These are phyloP conservation scores for Dactylellina leptospora DNA, from an alignment of 2,329 filamentous ascomycete genomes.

Conservation along the genomic window DNA sequence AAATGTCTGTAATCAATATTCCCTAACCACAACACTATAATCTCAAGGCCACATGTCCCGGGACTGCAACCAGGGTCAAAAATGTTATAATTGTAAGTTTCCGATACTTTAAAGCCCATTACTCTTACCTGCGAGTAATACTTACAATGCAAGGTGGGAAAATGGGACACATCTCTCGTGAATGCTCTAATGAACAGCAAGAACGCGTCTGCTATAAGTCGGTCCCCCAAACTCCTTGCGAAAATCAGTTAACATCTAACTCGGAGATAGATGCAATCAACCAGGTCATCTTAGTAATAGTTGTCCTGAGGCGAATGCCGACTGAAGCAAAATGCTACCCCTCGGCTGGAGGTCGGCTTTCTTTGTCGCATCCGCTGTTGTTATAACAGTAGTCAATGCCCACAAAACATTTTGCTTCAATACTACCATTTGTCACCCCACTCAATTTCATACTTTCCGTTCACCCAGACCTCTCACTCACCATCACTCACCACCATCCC, in stretches of 20 bases:
- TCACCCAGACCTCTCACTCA: too few relatives aligned
- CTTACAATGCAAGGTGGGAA: slow-evolving; percentile 68
- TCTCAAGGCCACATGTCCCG: slow-evolving; percentile 80
- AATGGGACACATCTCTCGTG: slow-evolving; percentile 91
- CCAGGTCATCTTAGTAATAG: slow-evolving; percentile 90
- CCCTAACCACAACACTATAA: background rate
- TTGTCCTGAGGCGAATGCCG: slow-evolving; percentile 75
- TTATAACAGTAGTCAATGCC: too few relatives aligned
- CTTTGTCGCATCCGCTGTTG: background rate
- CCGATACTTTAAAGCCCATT: background rate
- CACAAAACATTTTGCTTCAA: too few relatives aligned
- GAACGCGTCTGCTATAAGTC: slow-evolving; percentile 99
- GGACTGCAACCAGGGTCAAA: slow-evolving; percentile 98
- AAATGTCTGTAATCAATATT: background rate
- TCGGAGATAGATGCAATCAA: slow-evolving; percentile 66
- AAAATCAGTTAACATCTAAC: background rate
- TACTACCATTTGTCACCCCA: too few relatives aligned
- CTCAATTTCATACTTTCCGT: too few relatives aligned
- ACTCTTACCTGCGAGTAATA: slow-evolving; percentile 7
- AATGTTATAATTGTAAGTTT: slow-evolving; percentile 93
- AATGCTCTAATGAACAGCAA: slow-evolving; percentile 94
- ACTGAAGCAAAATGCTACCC: background rate
- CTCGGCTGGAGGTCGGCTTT: too few relatives aligned
- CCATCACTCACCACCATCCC: background rate
- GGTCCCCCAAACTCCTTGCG: slow-evolving; percentile 12